Percentiles rank a stretch among this genome's conserved stretches.
These are phyloP conservation scores for Rhizopogon salebrosus DNA, from an alignment of 768 basidiomycete species.

Conservation along the genomic window DNA sequence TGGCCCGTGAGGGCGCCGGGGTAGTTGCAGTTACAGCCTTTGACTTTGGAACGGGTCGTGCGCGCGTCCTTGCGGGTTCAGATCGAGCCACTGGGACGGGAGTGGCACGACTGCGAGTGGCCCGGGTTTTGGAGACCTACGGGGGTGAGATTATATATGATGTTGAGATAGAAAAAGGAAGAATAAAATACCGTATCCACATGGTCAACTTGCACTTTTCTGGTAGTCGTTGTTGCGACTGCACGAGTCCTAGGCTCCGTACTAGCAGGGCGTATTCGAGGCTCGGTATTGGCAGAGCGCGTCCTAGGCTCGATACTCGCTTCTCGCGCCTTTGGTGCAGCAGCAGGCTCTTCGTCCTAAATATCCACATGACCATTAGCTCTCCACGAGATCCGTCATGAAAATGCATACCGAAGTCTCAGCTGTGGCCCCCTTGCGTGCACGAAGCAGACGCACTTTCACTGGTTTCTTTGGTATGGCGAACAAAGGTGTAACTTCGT, in stretches of 20 bases:
- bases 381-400: neutral
- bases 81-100: neutral
- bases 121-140: neutral
- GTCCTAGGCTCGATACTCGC: neutral
- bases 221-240: neutral
- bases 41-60: neutral
- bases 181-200: neutral
- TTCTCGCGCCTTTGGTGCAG: neutral
- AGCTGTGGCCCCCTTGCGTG: neutral
- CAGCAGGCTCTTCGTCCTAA: slow-evolving; percentile 5
- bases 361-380: neutral
- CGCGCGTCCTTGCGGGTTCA: slow-evolving; percentile 1
- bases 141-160: neutral
- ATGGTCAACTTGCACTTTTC: neutral
- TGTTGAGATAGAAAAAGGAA: too few species aligned
- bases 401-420: neutral
- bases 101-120: neutral
- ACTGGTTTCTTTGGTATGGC: neutral
- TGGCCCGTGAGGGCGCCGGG: neutral
- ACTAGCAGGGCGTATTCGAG: neutral
- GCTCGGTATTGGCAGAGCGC: neutral
- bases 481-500: neutral
- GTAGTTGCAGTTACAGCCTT: slow-evolving; percentile 1
- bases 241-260: neutral
- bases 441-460: neutral